Percentiles rank a stretch among this genome's conserved stretches.
phyloP scores from a whole-genome alignment of 805 yeast genomes.

The Cyberlindnera mississippiensis region DNA sequence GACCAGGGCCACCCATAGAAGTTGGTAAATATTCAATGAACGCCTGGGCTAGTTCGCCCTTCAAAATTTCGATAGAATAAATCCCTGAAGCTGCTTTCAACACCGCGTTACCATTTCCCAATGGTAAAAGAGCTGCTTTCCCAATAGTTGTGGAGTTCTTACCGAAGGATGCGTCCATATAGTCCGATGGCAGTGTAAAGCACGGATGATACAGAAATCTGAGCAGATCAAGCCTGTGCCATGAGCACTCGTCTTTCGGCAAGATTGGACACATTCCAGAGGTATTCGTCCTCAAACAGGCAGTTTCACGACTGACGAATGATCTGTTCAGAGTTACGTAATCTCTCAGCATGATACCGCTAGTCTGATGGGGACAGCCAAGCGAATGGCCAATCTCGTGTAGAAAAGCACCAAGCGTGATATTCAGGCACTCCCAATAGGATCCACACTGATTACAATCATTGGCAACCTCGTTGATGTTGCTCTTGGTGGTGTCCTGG shows the following conservation, averaged over 20 bases:
- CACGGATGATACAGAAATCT: slow-evolving; percentile 80
- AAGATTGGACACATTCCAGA: slow-evolving; percentile 46
- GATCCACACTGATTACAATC: slow-evolving; percentile 83
- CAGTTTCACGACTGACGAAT: slow-evolving; percentile 67
- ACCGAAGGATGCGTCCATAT: slow-evolving; percentile 39
- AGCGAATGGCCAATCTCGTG: slow-evolving; percentile 92
- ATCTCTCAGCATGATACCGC: slow-evolving; percentile 88
- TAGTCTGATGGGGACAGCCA: slow-evolving; percentile 89
- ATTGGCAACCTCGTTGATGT: slow-evolving; percentile 76
- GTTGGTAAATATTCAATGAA: slow-evolving; percentile 59
- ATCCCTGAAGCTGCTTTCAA: slow-evolving; percentile 63
- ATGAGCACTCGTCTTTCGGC: slow-evolving; percentile 69
- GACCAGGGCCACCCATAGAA: slow-evolving; percentile 56
- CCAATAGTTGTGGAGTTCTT: slow-evolving; percentile 29
- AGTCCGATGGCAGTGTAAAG: slow-evolving; percentile 67
- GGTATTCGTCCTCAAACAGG: slow-evolving; percentile 48
- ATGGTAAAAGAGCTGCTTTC: slow-evolving; percentile 44
- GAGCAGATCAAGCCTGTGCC: slow-evolving; percentile 80
- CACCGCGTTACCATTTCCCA: slow-evolving; percentile 41
- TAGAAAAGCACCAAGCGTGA: slow-evolving; percentile 90
- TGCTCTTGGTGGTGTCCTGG: slow-evolving; percentile 64
- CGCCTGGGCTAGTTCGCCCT: slow-evolving; percentile 40
- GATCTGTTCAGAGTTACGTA: slow-evolving; percentile 78
- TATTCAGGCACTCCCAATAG: slow-evolving; percentile 83
- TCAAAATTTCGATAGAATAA: slow-evolving; percentile 66